Conservation (phyloP, 371 early-diverging fungal species). For the Apophysomyces sp. region DNA sequence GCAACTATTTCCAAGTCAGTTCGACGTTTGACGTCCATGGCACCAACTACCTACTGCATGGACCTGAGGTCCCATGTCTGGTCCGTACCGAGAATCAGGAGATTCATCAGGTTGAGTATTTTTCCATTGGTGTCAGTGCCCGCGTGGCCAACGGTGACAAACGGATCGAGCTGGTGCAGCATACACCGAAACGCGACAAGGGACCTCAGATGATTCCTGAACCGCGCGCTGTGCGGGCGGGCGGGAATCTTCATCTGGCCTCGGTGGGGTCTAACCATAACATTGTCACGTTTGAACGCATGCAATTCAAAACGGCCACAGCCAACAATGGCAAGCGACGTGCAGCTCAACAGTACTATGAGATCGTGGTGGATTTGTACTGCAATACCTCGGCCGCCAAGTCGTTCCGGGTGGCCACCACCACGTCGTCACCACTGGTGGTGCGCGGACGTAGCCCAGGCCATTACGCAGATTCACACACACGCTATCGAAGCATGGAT, state of each 20-base stretch:
- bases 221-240: conserved; percentile 54
- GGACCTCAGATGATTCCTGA: conserved; percentile 78
- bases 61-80: conserved; percentile 56
- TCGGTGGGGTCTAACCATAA: conserved; percentile 35
- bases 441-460: conserved; percentile 89
- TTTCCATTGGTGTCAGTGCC: conserved; percentile 69
- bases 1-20: conserved; percentile 90
- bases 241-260: conserved; percentile 44
- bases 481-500: conserved; percentile 31
- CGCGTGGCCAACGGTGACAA: conserved; percentile 55
- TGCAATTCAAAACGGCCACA: conserved; percentile 93
- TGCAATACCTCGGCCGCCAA: conserved; percentile 52
- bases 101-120: conserved; percentile 44
- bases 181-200: conserved; percentile 89
- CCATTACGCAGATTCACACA: conserved; percentile 68
- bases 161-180: conserved; percentile 79
- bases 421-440: conserved; percentile 71
- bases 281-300: conserved; percentile 76
- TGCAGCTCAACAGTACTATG: conserved; percentile 86
- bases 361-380: conserved; percentile 60
- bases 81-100: conserved; percentile 37
- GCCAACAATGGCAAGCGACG: conserved; percentile 84
- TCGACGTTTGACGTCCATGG: conserved; percentile 61
- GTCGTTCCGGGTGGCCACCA: conserved; percentile 55
- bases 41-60: conserved; percentile 33